Evolutionary conservation across 1,284 basidiomycete genomes (phyloP), one percentile per base, ranked within the genome.

Genomic region (Leccinum solheimii): DNA sequence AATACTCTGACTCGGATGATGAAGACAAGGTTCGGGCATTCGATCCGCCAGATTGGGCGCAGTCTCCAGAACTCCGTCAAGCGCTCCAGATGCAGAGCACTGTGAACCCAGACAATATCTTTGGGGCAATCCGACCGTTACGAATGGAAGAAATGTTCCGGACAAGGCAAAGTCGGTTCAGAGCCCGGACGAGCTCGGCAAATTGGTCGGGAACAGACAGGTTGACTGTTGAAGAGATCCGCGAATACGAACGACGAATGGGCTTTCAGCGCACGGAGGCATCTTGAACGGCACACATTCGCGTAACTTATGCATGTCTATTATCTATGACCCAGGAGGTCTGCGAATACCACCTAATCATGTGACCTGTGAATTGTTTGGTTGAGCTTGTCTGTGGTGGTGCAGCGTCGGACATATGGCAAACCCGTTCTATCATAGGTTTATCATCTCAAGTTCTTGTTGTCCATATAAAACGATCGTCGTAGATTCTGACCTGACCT

Each of bases 1-100:
- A 97, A 69, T 97, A 97, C 75, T 97, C 94, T 3, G 92, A 97
- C 76, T 96, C 94, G 4, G 95, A 95, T 55, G 93, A 97, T 69
- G 93, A 95, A 72, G 85, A 87, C 68, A 86, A 90, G 23, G 81
- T 82, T 54, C 81, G 83, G 62, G 87, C 87, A 34, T 88, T 87
- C 68, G 85, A 91, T 72, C 87, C 83, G 65, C 95, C 88, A 4
- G 82, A 83, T 19, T 98, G 96, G 95, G 92, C 95, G 5, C 93
- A 96, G 73, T 94, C 92, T 27, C 94, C 95, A 14, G 88, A 91
- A 69, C 82, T 98, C 34, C 82, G 86, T 32, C 81, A 86, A 58
- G 90, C 91, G 3, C 81, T 98, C 62, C 81, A 90, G 67, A 81
- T 84, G 59, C 95, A 97, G 77, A 90, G 88, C 58, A 87, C 82